Conservation (phyloP, 2,329 filamentous ascomycete species). For the Neospermospora avenae region DNA sequence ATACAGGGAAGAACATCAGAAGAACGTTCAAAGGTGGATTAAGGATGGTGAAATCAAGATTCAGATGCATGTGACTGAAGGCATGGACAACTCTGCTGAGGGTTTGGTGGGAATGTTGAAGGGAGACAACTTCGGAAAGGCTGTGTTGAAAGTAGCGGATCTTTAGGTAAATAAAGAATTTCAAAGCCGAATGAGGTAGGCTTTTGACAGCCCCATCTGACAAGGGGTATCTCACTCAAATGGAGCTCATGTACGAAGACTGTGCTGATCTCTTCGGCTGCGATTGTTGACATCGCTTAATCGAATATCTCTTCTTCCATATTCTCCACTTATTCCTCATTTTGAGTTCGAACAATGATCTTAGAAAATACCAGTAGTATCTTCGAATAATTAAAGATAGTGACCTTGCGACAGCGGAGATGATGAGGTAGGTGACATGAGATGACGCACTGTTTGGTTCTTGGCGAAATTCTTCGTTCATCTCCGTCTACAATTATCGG, state of each 20-base stretch:
- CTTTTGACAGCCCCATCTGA: neutral
- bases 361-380: neutral
- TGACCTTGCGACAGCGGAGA: too few relatives aligned
- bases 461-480: too few relatives aligned
- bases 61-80: slow-evolving; percentile 55
- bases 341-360: too few relatives aligned
- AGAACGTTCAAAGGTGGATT: slow-evolving; percentile 67
- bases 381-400: too few relatives aligned
- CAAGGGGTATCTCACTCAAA: neutral
- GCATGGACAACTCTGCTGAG: slow-evolving; percentile 63
- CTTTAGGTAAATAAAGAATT: slow-evolving; percentile 8
- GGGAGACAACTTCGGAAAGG: slow-evolving; percentile 70
- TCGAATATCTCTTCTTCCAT: neutral
- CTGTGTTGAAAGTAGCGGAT: slow-evolving; percentile 48
- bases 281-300: neutral
- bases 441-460: too few relatives aligned
- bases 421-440: too few relatives aligned
- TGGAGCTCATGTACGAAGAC: neutral
- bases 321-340: neutral
- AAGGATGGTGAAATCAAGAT: slow-evolving; percentile 61
- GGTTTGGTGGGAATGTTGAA: slow-evolving; percentile 63
- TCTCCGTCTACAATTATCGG: too few relatives aligned
- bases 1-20: slow-evolving; percentile 58
- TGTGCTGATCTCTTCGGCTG: neutral
- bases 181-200: neutral